Percentiles rank a stretch among this genome's conserved stretches.
Conservation (phyloP, 208 protist species). For the Leishmania braziliensis region DNA sequence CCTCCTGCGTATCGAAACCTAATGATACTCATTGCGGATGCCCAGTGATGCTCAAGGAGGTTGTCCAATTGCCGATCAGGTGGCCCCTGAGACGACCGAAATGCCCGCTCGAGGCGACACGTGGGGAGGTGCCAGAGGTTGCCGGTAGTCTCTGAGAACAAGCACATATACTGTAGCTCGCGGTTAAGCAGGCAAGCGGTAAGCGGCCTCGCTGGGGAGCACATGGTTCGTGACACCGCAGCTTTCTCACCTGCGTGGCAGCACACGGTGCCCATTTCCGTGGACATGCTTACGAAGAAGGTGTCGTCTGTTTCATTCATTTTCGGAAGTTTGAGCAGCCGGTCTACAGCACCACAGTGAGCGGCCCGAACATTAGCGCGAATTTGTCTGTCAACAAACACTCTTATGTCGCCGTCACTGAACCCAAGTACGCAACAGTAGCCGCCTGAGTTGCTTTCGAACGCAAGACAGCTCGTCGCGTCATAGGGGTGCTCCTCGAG, state of each 20-base stretch:
- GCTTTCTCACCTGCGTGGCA: conserved; percentile 53
- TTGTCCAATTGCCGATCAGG: conserved; percentile 18
- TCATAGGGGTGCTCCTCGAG: conserved; percentile 37
- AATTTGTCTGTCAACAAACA: conserved; percentile 36
- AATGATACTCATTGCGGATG: conserved; percentile 29
- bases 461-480: conserved; percentile 42
- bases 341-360: conserved; percentile 48
- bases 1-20: conserved; percentile 27
- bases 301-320: conserved; percentile 42
- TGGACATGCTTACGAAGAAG: conserved; percentile 66
- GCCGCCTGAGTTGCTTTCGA: conserved; percentile 13
- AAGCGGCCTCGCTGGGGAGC: conserved; percentile 65
- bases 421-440: conserved; percentile 45
- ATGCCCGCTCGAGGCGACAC: conserved; percentile 69
- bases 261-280: conserved; percentile 60
- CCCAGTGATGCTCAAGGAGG: conserved; percentile 35
- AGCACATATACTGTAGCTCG: conserved; percentile 55
- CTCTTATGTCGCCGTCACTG: conserved; percentile 42
- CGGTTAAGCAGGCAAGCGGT: conserved; percentile 59
- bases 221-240: conserved; percentile 55
- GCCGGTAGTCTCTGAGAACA: conserved; percentile 46
- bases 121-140: conserved; percentile 86
- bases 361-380: conserved; percentile 29
- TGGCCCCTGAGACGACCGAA: conserved; percentile 18
- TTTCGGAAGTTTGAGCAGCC: conserved; percentile 27